Evolutionary conservation across 768 basidiomycete genomes (phyloP).

Genomic region (Tricholoma furcatifolium): DNA sequence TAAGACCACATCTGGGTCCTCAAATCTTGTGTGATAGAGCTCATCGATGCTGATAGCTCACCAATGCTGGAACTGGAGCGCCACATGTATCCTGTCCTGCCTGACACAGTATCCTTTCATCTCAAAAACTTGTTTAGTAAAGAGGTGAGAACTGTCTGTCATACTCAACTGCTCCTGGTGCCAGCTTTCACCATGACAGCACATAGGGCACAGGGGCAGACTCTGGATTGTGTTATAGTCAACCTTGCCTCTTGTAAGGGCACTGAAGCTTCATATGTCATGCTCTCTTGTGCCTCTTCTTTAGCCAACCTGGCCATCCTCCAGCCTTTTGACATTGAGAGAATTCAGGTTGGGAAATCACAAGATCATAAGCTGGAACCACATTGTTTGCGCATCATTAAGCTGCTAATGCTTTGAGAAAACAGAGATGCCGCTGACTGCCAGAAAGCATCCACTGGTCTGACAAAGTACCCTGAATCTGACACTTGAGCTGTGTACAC

Average conservation of each 20-base stretch:
- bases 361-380: no score
- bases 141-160: not conserved
- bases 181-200: constrained; percentile 41
- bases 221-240: constrained; percentile 26
- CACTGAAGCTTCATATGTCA: constrained; percentile 37
- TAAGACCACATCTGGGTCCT: no score
- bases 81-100: not conserved
- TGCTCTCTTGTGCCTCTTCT: constrained; percentile 32
- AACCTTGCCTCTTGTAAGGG: constrained; percentile 29
- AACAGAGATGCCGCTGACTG: no score
- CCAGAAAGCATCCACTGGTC: no score
- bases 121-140: not conserved
- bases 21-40: not conserved
- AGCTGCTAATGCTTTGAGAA: no score
- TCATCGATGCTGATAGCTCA: not conserved
- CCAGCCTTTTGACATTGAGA: no score
- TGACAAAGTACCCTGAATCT: no score
- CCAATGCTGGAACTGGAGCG: not conserved
- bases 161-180: constrained; percentile 31
- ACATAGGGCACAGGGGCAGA: constrained; percentile 39
- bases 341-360: no score
- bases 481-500: no score
- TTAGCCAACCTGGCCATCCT: constrained; percentile 30
- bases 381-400: no score
- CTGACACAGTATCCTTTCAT: not conserved